Conservation (phyloP, 2,329 filamentous ascomycete genomes). For the Pseudogymnoascus sp. region DNA sequence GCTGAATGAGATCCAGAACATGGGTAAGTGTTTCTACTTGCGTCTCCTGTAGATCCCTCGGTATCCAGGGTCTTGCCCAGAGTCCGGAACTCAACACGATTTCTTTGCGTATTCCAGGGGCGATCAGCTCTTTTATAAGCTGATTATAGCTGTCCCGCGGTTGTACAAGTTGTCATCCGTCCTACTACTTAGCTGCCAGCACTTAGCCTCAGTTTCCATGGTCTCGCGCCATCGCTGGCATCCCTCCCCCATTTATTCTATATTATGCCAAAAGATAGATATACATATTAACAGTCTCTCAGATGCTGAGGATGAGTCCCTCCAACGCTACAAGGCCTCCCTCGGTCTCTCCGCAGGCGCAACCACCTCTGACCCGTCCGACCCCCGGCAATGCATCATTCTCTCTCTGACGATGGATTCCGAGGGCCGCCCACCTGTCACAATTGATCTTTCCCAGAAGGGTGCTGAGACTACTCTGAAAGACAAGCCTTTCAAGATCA, state of each 20-base stretch:
- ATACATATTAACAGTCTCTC: background rate
- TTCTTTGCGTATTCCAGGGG: background rate
- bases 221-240: no score
- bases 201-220: background rate
- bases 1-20: constrained; percentile 84
- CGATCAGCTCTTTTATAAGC: background rate
- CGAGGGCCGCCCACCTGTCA: constrained; percentile 72
- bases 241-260: background rate
- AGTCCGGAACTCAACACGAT: background rate
- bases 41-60: constrained; percentile 10
- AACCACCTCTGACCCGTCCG: constrained; percentile 65
- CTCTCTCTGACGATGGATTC: constrained; percentile 82
- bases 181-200: background rate
- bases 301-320: constrained; percentile 74
- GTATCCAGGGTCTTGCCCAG: background rate
- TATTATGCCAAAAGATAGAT: background rate
- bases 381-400: constrained; percentile 89
- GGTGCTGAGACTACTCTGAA: constrained; percentile 72
- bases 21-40: constrained; percentile 57
- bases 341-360: constrained; percentile 72
- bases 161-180: background rate
- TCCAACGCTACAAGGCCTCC: constrained; percentile 95
- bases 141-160: constrained; percentile 9
- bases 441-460: constrained; percentile 72
- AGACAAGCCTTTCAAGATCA: constrained; percentile 92